Evolutionary conservation across 768 basidiomycete species (phyloP).

Genomic region (Paxillus rubicundulus): DNA sequence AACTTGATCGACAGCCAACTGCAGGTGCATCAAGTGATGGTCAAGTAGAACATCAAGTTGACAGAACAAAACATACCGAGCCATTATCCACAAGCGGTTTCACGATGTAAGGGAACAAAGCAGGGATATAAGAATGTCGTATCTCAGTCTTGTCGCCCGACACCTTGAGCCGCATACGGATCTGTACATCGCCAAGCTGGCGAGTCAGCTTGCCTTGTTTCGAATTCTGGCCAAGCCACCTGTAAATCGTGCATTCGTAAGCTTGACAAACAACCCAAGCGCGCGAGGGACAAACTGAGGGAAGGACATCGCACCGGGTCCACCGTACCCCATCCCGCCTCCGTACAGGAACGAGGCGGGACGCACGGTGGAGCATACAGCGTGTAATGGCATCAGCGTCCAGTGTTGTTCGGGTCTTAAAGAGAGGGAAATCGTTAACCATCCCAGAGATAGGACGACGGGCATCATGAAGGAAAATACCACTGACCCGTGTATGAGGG

Average conservation of each 20-base stretch:
- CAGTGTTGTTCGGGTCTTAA: constrained; percentile 90
- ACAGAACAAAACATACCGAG: constrained; percentile 50
- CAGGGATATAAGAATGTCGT: constrained; percentile 86
- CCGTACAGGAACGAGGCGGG: constrained; percentile 88
- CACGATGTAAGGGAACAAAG: constrained; percentile 80
- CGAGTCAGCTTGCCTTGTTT: constrained; percentile 81
- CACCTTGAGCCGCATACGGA: constrained; percentile 91
- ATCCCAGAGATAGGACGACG: neutral
- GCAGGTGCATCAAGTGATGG: neutral
- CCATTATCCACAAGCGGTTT: constrained; percentile 74
- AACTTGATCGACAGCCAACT: constrained; percentile 68
- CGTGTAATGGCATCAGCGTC: constrained; percentile 92
- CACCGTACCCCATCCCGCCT: constrained; percentile 58
- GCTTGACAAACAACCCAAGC: neutral
- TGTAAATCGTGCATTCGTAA: constrained; percentile 29
- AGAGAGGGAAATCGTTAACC: neutral
- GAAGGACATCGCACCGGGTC: constrained; percentile 69
- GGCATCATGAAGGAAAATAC: neutral
- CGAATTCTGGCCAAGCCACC: constrained; percentile 98
- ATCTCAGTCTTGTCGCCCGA: constrained; percentile 91
- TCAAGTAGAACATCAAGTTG: neutral
- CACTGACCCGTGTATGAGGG: constrained; percentile 84
- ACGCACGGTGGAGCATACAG: constrained; percentile 83
- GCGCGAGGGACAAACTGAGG: constrained; percentile 62
- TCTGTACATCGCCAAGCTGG: constrained; percentile 86